These are phyloP conservation scores for Dujonia santamariae DNA, from an alignment of 1,139 yeast genomes.

Conservation along the genomic window DNA sequence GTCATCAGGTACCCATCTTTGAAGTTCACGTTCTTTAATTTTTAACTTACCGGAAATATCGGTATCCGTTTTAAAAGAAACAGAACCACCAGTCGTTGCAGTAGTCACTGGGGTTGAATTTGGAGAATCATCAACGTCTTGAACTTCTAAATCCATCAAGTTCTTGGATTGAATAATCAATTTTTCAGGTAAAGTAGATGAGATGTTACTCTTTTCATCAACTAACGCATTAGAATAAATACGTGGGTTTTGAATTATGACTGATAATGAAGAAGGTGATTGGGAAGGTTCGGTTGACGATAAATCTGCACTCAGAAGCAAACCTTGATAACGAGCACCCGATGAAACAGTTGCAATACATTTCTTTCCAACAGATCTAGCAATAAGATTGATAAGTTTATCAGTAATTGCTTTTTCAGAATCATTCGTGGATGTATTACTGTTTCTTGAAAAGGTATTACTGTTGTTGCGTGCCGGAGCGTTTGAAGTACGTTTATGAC, in stretches of 20 bases:
- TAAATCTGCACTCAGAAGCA: slow-evolving; percentile 37
- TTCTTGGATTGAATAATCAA: slow-evolving; percentile 58
- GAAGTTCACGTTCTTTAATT: slow-evolving; percentile 65
- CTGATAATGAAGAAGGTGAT: slow-evolving; percentile 37
- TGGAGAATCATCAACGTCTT: slow-evolving; percentile 35
- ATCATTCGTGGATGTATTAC: slow-evolving; percentile 1
- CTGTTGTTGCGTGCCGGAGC: not conserved
- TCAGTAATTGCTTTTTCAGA: slow-evolving; percentile 26
- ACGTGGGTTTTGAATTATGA: slow-evolving; percentile 50
- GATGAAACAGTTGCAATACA: slow-evolving; percentile 59
- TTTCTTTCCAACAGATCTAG: slow-evolving; percentile 55
- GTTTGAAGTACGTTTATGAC: not conserved
- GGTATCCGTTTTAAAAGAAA: slow-evolving; percentile 70
- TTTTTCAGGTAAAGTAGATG: slow-evolving; percentile 36
- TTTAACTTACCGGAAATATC: slow-evolving; percentile 61
- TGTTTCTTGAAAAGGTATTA: slow-evolving; percentile 4
- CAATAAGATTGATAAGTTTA: slow-evolving; percentile 46
- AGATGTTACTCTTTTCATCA: slow-evolving; percentile 28
- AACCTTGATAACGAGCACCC: slow-evolving; percentile 62
- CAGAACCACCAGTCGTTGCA: slow-evolving; percentile 1
- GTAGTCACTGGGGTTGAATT: slow-evolving; percentile 9
- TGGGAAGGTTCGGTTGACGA: slow-evolving; percentile 16
- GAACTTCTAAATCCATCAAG: slow-evolving; percentile 57
- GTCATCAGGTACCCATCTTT: slow-evolving; percentile 82
- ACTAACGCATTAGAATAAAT: slow-evolving; percentile 29